A percentile compares a stretch with the other conserved stretches of the same genome.
These are phyloP conservation scores for Linnemannia elongata DNA, from an alignment of 192 early-diverging fungal genomes.

Conservation along the genomic window DNA sequence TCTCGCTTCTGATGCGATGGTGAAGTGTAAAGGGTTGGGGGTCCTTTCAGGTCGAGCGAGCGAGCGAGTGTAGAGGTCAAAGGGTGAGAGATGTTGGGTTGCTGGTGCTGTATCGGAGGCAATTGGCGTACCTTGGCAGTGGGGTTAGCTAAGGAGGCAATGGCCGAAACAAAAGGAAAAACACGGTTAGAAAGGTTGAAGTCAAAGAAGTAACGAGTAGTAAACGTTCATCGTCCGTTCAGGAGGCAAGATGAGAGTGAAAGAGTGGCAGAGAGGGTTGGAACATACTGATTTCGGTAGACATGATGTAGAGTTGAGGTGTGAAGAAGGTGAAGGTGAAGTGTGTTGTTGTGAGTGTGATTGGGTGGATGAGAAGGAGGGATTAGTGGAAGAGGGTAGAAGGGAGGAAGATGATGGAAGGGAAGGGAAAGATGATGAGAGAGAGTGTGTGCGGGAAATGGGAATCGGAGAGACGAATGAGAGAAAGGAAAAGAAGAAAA, in stretches of 20 bases:
- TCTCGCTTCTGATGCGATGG: background rate
- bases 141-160: background rate
- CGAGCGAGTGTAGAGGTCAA: background rate
- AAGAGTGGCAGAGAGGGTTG: background rate
- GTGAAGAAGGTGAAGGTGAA: background rate
- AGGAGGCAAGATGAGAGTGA: constrained; percentile 5
- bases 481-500: background rate
- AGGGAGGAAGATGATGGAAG: background rate
- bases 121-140: background rate
- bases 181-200: background rate
- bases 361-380: background rate
- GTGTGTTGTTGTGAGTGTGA: background rate
- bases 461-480: constrained; percentile 14
- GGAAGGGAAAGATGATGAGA: background rate
- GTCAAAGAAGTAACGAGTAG: background rate
- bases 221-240: background rate
- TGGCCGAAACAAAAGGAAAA: background rate
- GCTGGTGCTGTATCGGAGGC: background rate
- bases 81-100: background rate
- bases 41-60: background rate
- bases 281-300: constrained; percentile 40
- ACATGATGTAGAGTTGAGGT: constrained; percentile 21
- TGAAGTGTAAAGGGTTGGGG: background rate
- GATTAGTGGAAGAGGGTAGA: background rate
- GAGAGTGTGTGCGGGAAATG: constrained; percentile 4